Evolutionary conservation across 2,329 filamentous ascomycete genomes (phyloP), one percentile per base, ranked within the genome.

Genomic region (Colletotrichum echinochloae): DNA sequence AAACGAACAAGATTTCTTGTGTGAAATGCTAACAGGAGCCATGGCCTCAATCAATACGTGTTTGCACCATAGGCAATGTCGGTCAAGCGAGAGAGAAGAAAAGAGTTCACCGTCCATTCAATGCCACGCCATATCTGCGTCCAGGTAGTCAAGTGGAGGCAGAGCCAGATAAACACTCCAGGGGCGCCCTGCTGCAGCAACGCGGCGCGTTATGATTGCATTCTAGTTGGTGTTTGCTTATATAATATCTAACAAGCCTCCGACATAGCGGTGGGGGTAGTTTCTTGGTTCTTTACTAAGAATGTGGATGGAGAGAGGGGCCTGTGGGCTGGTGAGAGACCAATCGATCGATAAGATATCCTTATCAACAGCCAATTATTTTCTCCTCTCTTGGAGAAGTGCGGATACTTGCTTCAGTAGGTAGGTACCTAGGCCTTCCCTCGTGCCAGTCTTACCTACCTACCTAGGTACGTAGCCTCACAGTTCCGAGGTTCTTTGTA

Each of bases 81-180:
- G 33, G 52, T 23, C 52, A 55, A 37, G 30, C 30, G 30, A n/a
- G 28, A 30, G 26, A 52, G 5, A 6, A 14, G n/a, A n/a, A 54
- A 35, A 14, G 52, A 55, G 33, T 55, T 37, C 52, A 55, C 30
- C 52, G 33, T 55, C 20, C 33, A 55, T 14, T 55, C n/a, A 20
- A 33, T 37, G 52, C 52, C n/a, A 9, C 28, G 33, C 30, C 20
- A 54, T 30, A 54, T 35, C 14, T 14, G 26, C 12, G 48, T 28
- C 48, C 23, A 51, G 48, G 26, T 20, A 20, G 16, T 49, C 26
- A 51, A 16, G 48, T 51, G 48, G 48, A 51, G 48, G 26, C 48
- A 51, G 46, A 18, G 48, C 26, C 48, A 51, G 48, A 28, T 49
- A 51, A 28, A 49, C 46, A 30, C 26, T 18, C 26, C 48, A 51